Percentiles rank a stretch among this genome's conserved stretches.
These are phyloP conservation scores for Podosphaera xanthii DNA, from an alignment of 2,329 filamentous ascomycete species.

Conservation along the genomic window DNA sequence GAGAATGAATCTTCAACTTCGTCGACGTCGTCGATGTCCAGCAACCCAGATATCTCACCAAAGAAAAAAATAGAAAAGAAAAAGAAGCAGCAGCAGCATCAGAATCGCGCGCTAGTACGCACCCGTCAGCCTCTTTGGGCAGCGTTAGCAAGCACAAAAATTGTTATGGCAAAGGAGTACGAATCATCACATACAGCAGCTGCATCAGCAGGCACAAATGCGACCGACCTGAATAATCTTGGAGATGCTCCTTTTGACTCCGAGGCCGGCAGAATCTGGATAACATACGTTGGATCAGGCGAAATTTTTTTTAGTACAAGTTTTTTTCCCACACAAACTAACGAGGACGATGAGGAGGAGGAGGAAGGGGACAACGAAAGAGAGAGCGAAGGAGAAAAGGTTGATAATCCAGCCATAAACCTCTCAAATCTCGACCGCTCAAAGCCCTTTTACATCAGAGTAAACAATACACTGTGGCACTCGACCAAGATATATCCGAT, in stretches of 20 bases:
- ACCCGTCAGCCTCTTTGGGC: constrained; percentile 87
- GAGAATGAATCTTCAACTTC: constrained; percentile 11
- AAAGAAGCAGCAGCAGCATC: constrained; percentile 40
- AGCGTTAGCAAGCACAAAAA: constrained; percentile 83
- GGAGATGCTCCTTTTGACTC: constrained; percentile 51
- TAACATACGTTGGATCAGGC: constrained; percentile 56
- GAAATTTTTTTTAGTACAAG: constrained; percentile 58
- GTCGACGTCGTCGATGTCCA: constrained; percentile 3
- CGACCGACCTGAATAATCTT: constrained; percentile 55
- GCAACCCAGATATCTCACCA: neutral
- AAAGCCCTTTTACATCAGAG: constrained; percentile 57
- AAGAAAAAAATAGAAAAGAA: constrained; percentile 22
- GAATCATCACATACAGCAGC: constrained; percentile 57
- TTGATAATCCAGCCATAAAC: constrained; percentile 2
- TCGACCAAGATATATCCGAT: constrained; percentile 45
- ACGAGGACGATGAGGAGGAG: constrained; percentile 12
- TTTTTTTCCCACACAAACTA: constrained; percentile 27
- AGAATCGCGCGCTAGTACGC: constrained; percentile 76
- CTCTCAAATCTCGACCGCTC: constrained; percentile 34
- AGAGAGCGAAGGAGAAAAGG: neutral
- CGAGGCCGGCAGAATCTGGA: constrained; percentile 54
- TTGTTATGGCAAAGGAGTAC: constrained; percentile 82
- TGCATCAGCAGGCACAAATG: constrained; percentile 51
- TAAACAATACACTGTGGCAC: constrained; percentile 63
- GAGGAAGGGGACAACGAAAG: constrained; percentile 14